Evolutionary conservation across 1,284 basidiomycete species (phyloP).

Genomic region (Trichosporon faecale): DNA sequence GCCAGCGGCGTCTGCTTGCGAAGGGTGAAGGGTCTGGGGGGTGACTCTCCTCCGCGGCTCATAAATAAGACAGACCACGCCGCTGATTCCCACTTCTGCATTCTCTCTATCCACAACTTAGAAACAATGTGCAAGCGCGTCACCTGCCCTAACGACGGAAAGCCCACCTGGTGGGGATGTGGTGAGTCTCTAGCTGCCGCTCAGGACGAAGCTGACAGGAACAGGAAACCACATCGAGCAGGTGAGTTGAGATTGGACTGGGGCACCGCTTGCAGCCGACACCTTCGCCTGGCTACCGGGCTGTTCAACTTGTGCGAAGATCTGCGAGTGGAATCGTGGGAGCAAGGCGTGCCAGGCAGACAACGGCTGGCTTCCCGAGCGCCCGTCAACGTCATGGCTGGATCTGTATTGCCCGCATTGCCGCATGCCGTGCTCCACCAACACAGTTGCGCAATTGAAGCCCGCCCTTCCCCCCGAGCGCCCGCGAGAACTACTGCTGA

Average conservation of each 20-base stretch:
- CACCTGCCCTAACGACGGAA: constrained; percentile 49
- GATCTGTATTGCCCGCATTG: too few relatives aligned
- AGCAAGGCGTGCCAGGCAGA: too few relatives aligned
- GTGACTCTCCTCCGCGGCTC: background rate
- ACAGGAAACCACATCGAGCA: constrained; percentile 48
- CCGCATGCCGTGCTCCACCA: background rate
- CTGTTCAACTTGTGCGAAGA: too few relatives aligned
- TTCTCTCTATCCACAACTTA: background rate
- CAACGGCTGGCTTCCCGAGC: too few relatives aligned
- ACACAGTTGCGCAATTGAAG: background rate
- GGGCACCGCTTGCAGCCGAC: too few relatives aligned
- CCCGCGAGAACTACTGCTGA: background rate
- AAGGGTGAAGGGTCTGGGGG: background rate
- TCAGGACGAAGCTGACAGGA: constrained; percentile 11
- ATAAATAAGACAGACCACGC: background rate
- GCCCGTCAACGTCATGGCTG: too few relatives aligned
- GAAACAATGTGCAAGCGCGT: constrained; percentile 48
- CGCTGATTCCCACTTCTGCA: background rate
- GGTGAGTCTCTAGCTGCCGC: constrained; percentile 33
- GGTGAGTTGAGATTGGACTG: constrained; percentile 26
- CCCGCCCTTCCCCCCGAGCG: too few relatives aligned
- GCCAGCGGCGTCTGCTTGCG: background rate
- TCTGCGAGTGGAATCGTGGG: too few relatives aligned
- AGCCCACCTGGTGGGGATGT: constrained; percentile 53
- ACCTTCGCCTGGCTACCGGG: too few relatives aligned